Base-by-base conservation (phyloP, 2,329 filamentous ascomycete species). In the Colletotrichum tofieldiae region DNA sequence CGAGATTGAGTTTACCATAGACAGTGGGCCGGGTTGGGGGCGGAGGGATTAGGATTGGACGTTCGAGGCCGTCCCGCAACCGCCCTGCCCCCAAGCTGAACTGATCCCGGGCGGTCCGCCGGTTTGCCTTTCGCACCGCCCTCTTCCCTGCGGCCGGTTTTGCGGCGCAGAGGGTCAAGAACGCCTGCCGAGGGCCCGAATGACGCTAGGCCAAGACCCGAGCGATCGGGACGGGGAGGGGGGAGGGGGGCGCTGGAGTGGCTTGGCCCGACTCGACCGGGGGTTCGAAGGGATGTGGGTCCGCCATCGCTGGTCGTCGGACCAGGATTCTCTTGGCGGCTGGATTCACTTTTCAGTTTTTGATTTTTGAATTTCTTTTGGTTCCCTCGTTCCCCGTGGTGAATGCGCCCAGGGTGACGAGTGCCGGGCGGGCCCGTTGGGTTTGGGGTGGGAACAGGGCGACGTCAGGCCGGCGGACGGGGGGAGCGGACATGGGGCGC, bases 151-250 rank as follows among this genome's bases (percentile, higher is more conserved):
- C 20, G 37, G 35, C 7, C 5, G n/a, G n/a, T 11, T 8, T 7
- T 23, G 54, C 47, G 60, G 47, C 60, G 60, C 60, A 60, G 39
- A 37, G 23, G 60, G 59, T 37, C 43, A 23, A 12, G 43, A 32
- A 16, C 16, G 51, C 26, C 26, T 18, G 51, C 20, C n/a, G 20
- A 43, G 14, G 14, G 29, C 1, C 5, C 14, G n/a, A 39, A 37
- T 37, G 32, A 41, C 60, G 60, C 60, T 63, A 63, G 39, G 60
- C 60, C 60, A 63, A 63, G 60, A 63, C 32, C 60, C 60, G 60
- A 63, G 60, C n/a, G 47, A 52, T 63, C 60, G 47, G 60, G 60
- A 29, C 60, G 16, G 45, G 37, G 43, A 2, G n/a, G 45, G 37
- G 43, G 3, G n/a, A 18, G 20, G n/a, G 43, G 43, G n/a, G 39